Evolutionary conservation across 805 yeast genomes (phyloP).

Genomic region (Starmerella khaoyaiensis): DNA sequence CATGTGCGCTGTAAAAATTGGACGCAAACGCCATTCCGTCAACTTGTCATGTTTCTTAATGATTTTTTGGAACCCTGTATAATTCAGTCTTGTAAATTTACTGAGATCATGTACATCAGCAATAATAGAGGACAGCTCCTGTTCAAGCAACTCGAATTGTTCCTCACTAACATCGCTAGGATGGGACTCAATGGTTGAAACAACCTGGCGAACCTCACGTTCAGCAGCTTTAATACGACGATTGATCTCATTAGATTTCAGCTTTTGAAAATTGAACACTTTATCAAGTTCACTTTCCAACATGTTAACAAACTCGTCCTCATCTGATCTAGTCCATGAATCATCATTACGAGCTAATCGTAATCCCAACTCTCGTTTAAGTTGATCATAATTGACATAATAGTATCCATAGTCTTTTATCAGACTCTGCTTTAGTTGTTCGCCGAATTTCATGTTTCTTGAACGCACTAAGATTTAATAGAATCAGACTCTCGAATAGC

Average conservation of each 20-base stretch:
- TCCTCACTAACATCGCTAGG: slow-evolving; percentile 38
- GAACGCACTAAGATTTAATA: background rate
- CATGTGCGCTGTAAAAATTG: slow-evolving; percentile 84
- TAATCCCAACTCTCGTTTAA: slow-evolving; percentile 67
- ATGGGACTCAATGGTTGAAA: slow-evolving; percentile 33
- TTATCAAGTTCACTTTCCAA: slow-evolving; percentile 82
- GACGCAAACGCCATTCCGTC: slow-evolving; percentile 67
- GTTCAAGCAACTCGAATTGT: slow-evolving; percentile 62
- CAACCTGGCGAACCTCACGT: slow-evolving; percentile 50
- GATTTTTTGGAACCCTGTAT: slow-evolving; percentile 94
- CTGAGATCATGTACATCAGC: slow-evolving; percentile 97
- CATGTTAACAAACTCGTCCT: slow-evolving; percentile 63
- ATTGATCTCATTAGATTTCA: slow-evolving; percentile 72
- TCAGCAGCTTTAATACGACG: slow-evolving; percentile 78
- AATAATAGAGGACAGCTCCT: slow-evolving; percentile 70
- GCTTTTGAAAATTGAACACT: slow-evolving; percentile 79
- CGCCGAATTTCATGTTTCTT: slow-evolving; percentile 78
- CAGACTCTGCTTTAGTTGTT: slow-evolving; percentile 75
- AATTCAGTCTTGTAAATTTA: slow-evolving; percentile 81
- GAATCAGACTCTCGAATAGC: background rate
- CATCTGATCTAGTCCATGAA: slow-evolving; percentile 63
- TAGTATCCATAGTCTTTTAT: slow-evolving; percentile 84
- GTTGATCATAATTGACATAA: slow-evolving; percentile 81
- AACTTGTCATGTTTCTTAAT: slow-evolving; percentile 92
- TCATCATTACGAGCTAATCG: slow-evolving; percentile 42